Percentiles rank a stretch among this genome's conserved stretches.
phyloP scores from a whole-genome alignment of 2,329 filamentous ascomycete species.

The Epicoccum nigrum region DNA sequence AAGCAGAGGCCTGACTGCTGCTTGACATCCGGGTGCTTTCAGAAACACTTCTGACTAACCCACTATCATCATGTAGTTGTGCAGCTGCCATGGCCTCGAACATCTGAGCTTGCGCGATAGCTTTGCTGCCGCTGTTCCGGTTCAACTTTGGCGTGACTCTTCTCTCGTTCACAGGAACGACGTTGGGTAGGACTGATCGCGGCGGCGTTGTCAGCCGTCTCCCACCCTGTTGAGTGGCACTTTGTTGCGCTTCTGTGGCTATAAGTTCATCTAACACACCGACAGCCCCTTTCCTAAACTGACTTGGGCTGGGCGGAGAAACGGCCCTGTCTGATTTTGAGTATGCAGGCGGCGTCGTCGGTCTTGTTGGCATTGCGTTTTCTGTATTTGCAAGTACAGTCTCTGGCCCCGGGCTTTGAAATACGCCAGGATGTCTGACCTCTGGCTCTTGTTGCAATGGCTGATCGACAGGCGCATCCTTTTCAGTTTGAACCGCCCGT shows the following conservation, averaged over 20 bases:
- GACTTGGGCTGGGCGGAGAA: not conserved
- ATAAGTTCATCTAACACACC: not conserved
- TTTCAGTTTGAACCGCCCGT: conserved; percentile 30
- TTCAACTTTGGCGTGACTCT: conserved; percentile 32
- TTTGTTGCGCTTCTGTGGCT: not conserved
- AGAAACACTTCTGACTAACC: not conserved
- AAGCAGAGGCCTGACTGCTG: conserved; percentile 19
- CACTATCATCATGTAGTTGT: conserved; percentile 14
- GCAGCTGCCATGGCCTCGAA: conserved; percentile 37
- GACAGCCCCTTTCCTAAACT: not conserved
- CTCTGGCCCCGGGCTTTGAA: not conserved
- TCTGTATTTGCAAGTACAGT: not conserved
- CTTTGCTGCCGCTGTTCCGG: conserved; percentile 33
- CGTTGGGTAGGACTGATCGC: too few species aligned
- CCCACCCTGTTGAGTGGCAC: too few species aligned
- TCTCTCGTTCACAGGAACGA: conserved; percentile 17
- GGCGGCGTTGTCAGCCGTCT: too few species aligned
- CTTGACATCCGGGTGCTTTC: conserved; percentile 11
- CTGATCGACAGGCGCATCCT: conserved; percentile 36
- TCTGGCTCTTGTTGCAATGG: conserved; percentile 26
- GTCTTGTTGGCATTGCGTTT: conserved; percentile 7
- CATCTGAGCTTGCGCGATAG: conserved; percentile 38
- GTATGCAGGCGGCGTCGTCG: conserved; percentile 35
- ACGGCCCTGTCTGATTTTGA: not conserved
- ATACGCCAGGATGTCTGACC: conserved; percentile 26